Evolutionary conservation across 2,329 filamentous ascomycete species (phyloP).

Genomic region (Geoglossum cookeanum): DNA sequence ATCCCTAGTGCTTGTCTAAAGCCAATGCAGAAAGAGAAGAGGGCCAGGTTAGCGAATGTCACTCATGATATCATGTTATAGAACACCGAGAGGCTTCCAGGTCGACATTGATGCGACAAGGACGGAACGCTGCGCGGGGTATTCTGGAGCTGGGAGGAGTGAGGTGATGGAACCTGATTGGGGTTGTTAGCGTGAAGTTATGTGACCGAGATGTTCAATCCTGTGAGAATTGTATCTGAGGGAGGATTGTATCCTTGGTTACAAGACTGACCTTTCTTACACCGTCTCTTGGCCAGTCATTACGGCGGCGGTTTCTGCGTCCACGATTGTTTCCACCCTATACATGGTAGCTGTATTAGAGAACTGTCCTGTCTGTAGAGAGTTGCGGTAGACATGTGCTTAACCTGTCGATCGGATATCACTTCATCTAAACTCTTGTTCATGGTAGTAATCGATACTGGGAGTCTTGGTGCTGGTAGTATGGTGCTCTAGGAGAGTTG

Average conservation of each 20-base stretch:
- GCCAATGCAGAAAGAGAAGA: slow-evolving; percentile 2
- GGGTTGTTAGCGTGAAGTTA: background rate
- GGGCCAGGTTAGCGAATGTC: slow-evolving; percentile 2
- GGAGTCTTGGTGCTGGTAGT: background rate
- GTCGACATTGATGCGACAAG: slow-evolving; percentile 3
- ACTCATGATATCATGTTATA: background rate
- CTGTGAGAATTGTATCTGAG: background rate
- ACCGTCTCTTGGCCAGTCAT: slow-evolving; percentile 5
- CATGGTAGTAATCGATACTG: background rate
- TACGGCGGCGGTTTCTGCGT: slow-evolving; percentile 3
- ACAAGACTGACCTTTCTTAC: slow-evolving; percentile 5
- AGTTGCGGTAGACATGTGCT: background rate
- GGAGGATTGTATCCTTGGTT: background rate
- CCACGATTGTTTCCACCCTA: slow-evolving; percentile 1
- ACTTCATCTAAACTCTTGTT: slow-evolving; percentile 4
- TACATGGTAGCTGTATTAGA: background rate
- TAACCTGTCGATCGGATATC: slow-evolving; percentile 4
- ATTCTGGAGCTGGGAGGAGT: slow-evolving; percentile 3
- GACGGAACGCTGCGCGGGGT: background rate
- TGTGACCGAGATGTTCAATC: background rate
- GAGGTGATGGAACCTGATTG: slow-evolving; percentile 3
- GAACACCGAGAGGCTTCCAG: slow-evolving; percentile 2
- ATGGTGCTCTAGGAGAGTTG: background rate
- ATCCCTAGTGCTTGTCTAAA: background rate
- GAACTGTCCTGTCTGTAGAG: background rate